A percentile compares a stretch with the other conserved stretches of the same genome.
Evolutionary conservation across 2,329 filamentous ascomycete species (phyloP).

Genomic region (Sporothrix globosa): DNA sequence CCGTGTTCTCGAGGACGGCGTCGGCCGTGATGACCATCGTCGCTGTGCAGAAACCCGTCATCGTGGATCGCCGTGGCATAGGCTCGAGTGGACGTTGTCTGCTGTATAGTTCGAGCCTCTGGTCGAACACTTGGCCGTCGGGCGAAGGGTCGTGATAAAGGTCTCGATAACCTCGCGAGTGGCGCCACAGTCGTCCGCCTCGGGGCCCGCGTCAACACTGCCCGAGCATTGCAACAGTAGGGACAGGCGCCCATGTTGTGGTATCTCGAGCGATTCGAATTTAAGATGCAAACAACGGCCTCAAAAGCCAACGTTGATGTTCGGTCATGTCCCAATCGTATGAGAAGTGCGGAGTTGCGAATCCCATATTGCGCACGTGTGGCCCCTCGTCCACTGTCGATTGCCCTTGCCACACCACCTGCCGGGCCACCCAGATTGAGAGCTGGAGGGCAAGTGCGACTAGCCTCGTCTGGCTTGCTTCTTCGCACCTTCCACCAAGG

Average conservation of each 20-base stretch:
- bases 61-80: slow-evolving; percentile 31
- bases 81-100: not conserved
- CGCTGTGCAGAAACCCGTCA: not conserved
- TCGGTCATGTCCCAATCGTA: not conserved
- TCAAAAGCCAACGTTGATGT: not conserved
- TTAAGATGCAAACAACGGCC: not conserved
- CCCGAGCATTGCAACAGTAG: not conserved
- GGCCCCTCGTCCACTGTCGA: not conserved
- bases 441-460: too few species aligned
- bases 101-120: not conserved
- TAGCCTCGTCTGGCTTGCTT: not conserved
- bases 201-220: not conserved
- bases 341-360: not conserved
- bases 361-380: not conserved
- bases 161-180: not conserved
- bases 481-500: not conserved
- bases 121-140: not conserved
- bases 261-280: not conserved
- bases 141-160: not conserved
- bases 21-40: not conserved
- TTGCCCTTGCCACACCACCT: slow-evolving; percentile 2
- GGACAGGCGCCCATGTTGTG: slow-evolving; percentile 14
- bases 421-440: too few species aligned
- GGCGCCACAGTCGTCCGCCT: not conserved
- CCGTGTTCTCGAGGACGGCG: not conserved